phyloP scores from a whole-genome alignment of 345 rosid genomes.

The Ceriops tagal region DNA sequence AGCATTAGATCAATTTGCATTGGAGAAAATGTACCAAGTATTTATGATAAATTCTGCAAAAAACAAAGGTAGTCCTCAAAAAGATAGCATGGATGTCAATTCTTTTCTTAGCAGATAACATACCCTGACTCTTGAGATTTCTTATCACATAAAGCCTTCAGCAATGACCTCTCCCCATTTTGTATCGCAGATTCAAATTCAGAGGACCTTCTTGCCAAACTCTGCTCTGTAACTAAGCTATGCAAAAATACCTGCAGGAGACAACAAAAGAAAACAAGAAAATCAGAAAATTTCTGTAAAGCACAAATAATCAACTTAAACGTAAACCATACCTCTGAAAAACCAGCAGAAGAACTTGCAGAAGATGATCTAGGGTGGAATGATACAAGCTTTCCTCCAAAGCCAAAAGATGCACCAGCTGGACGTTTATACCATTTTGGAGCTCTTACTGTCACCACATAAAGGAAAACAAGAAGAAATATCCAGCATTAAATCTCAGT shows the following conservation, averaged over 20 bases:
- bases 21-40: background rate
- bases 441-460: slow-evolving; percentile 66
- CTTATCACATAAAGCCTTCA: slow-evolving; percentile 76
- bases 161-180: slow-evolving; percentile 68
- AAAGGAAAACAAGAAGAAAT: slow-evolving; percentile 12
- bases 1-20: slow-evolving; percentile 8
- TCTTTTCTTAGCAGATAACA: slow-evolving; percentile 23
- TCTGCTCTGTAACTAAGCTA: slow-evolving; percentile 76
- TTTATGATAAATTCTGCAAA: background rate
- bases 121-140: slow-evolving; percentile 83
- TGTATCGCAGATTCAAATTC: slow-evolving; percentile 90
- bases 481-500: background rate
- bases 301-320: slow-evolving; percentile 5
- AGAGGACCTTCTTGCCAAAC: slow-evolving; percentile 70
- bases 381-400: slow-evolving; percentile 96
- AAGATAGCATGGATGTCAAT: background rate
- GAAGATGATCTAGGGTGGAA: slow-evolving; percentile 50
- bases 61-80: background rate
- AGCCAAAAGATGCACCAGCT: slow-evolving; percentile 92
- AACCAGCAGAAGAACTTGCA: slow-evolving; percentile 26
- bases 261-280: slow-evolving; percentile 14
- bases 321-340: slow-evolving; percentile 61
- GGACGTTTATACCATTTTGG: slow-evolving; percentile 97
- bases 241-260: slow-evolving; percentile 67
- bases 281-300: slow-evolving; percentile 5